Evolutionary conservation across 306 rosid species (phyloP).

Genomic region (Parietaria judaica): DNA sequence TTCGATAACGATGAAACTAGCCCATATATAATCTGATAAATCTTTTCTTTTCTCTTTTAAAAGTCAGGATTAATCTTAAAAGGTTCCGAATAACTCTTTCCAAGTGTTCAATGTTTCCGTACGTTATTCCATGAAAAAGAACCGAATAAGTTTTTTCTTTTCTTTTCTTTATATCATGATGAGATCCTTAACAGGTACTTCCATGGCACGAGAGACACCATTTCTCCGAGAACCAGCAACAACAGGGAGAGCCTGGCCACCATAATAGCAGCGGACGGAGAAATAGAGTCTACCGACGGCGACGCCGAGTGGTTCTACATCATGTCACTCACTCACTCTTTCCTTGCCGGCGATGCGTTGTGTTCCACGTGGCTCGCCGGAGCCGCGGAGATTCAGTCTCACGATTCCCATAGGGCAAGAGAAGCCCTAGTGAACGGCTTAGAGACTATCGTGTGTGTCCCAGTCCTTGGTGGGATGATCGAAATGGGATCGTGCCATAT

Average conservation of each 20-base stretch:
- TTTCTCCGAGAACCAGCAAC: conserved; percentile 12
- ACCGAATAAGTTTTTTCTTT: too few relatives aligned
- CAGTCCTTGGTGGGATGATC: conserved; percentile 51
- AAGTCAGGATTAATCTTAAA: too few relatives aligned
- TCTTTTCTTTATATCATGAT: too few relatives aligned
- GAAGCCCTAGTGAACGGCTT: conserved; percentile 74
- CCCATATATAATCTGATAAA: too few relatives aligned
- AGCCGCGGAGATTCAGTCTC: conserved; percentile 39
- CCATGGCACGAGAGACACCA: conserved; percentile 31
- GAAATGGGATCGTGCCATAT: conserved; percentile 59
- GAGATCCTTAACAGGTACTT: conserved; percentile 21
- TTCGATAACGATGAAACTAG: too few relatives aligned
- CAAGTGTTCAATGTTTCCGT: too few relatives aligned
- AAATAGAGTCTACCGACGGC: conserved; percentile 4
- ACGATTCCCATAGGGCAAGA: conserved; percentile 57
- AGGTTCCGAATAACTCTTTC: too few relatives aligned
- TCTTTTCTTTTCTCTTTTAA: too few relatives aligned
- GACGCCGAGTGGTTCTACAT: conserved; percentile 91
- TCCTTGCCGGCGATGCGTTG: conserved; percentile 30
- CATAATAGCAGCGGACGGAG: conserved; percentile 16
- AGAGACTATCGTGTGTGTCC: conserved; percentile 59
- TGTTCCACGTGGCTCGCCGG: conserved; percentile 59
- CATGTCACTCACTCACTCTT: conserved; percentile 59
- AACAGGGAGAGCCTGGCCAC: conserved; percentile 1
- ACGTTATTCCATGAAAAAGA: too few relatives aligned